These are phyloP conservation scores for Tuber borchii DNA, from an alignment of 495 filamentous ascomycete genomes.

Conservation along the genomic window DNA sequence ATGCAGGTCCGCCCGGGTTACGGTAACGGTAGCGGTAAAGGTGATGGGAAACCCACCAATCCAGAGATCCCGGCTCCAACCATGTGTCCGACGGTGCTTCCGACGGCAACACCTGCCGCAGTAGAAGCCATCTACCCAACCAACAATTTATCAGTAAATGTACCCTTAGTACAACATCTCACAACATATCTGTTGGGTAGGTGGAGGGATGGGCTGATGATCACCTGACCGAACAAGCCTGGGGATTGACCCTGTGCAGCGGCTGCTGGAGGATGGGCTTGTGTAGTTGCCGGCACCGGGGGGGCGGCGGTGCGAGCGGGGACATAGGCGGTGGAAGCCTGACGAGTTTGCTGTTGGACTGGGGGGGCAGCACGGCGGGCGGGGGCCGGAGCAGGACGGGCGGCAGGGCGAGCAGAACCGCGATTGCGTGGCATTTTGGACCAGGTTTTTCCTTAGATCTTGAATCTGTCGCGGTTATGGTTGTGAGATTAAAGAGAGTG, in stretches of 20 bases:
- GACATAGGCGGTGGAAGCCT: constrained; percentile 59
- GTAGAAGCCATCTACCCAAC: constrained; percentile 63
- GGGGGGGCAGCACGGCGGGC: constrained; percentile 55
- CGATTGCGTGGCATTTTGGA: constrained; percentile 71
- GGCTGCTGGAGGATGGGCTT: constrained; percentile 46
- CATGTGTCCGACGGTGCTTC: constrained; percentile 89
- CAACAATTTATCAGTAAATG: constrained; percentile 11
- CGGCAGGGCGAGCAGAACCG: constrained; percentile 60
- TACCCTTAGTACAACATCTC: not conserved
- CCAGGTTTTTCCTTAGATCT: not conserved
- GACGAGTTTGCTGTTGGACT: constrained; percentile 55
- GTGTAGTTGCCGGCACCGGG: constrained; percentile 48
- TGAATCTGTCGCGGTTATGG: constrained; percentile 27
- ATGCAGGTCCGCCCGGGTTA: constrained; percentile 17
- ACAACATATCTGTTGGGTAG: not conserved
- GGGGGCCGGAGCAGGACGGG: constrained; percentile 50
- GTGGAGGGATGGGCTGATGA: constrained; percentile 3
- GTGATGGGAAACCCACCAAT: constrained; percentile 22
- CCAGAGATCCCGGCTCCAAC: constrained; percentile 55
- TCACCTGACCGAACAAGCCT: constrained; percentile 64
- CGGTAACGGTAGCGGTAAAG: not conserved
- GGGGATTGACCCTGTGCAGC: constrained; percentile 55
- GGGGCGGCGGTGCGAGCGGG: constrained; percentile 48
- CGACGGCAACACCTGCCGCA: constrained; percentile 89
- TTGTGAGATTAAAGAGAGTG: constrained; percentile 17